phyloP scores from a whole-genome alignment of 2,329 filamentous ascomycete genomes.

The Neonectria punicea region DNA sequence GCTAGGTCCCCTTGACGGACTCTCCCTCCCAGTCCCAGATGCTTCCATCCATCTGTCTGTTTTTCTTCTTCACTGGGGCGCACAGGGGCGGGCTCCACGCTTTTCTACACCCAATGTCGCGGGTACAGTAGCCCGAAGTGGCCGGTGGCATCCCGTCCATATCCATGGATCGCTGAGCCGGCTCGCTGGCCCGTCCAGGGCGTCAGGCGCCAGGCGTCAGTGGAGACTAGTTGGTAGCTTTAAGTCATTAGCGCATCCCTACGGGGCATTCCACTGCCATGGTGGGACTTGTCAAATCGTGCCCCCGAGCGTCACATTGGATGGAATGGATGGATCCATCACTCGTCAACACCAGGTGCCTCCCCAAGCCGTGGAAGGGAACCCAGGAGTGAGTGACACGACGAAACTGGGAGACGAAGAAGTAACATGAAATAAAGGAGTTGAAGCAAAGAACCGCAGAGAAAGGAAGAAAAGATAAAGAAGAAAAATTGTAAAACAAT shows the following conservation, averaged over 20 bases:
- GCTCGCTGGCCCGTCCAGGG: conserved; percentile 4
- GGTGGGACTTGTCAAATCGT: conserved; percentile 18
- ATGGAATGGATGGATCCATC: background rate
- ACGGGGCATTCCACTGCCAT: conserved; percentile 12
- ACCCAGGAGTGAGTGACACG: background rate
- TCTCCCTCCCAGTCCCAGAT: too few species aligned
- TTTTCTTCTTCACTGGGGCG: too few species aligned
- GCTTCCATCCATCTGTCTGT: too few species aligned
- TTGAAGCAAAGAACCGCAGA: background rate
- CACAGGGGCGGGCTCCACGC: too few species aligned
- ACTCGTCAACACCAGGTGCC: too few species aligned
- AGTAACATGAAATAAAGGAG: background rate
- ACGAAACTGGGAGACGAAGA: background rate
- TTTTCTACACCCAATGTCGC: background rate
- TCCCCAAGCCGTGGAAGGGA: background rate
- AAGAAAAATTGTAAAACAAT: background rate
- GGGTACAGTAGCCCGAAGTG: background rate
- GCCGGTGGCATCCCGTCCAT: too few species aligned
- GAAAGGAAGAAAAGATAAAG: background rate
- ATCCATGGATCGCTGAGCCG: background rate
- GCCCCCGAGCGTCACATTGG: background rate
- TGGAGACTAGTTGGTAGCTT: conserved; percentile 8
- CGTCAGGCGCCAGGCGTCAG: conserved; percentile 15
- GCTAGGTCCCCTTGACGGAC: background rate
- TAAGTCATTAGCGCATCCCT: conserved; percentile 17